These are phyloP conservation scores for Paramarasmius palmivorus DNA, from an alignment of 1,284 basidiomycete genomes.

Conservation along the genomic window DNA sequence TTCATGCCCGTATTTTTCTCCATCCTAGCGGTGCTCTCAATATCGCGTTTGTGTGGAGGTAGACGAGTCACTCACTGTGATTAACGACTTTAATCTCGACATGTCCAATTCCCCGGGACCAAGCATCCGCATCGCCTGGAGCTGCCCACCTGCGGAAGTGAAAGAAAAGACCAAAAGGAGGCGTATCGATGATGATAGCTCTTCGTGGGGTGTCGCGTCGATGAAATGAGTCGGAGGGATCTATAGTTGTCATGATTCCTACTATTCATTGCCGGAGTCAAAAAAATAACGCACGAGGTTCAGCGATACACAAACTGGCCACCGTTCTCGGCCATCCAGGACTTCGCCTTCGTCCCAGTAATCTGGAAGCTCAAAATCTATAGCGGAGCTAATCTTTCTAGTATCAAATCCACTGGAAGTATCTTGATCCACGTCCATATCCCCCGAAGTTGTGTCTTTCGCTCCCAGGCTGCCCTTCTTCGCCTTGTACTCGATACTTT, in stretches of 20 bases:
- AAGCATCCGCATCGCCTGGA: conserved; percentile 64
- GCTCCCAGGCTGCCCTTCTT: conserved; percentile 17
- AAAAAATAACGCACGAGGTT: conserved; percentile 56
- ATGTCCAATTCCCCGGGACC: conserved; percentile 56
- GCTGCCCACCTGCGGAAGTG: conserved; percentile 32
- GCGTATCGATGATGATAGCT: conserved; percentile 56
- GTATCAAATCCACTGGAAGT: conserved; percentile 61
- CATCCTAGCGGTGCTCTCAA: conserved; percentile 3
- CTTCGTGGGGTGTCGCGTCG: conserved; percentile 69
- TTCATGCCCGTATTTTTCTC: conserved; percentile 10
- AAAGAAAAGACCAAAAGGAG: conserved; percentile 67
- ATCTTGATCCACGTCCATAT: conserved; percentile 55
- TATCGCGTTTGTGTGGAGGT: background rate
- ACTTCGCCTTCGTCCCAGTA: conserved; percentile 82
- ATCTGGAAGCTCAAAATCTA: conserved; percentile 81
- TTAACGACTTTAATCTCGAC: conserved; percentile 44
- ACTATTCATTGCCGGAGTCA: background rate
- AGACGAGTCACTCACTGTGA: conserved; percentile 44
- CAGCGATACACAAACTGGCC: conserved; percentile 76
- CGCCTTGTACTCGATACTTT: conserved; percentile 59
- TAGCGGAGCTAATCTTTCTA: conserved; percentile 44
- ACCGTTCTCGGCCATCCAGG: conserved; percentile 55
- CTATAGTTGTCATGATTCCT: conserved; percentile 30
- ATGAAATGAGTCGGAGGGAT: conserved; percentile 59
- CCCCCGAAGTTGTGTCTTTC: conserved; percentile 28